Percentiles rank a stretch among this genome's conserved stretches.
These are phyloP conservation scores for Cadophora sp. DNA, from an alignment of 2,329 filamentous ascomycete genomes.

Conservation along the genomic window DNA sequence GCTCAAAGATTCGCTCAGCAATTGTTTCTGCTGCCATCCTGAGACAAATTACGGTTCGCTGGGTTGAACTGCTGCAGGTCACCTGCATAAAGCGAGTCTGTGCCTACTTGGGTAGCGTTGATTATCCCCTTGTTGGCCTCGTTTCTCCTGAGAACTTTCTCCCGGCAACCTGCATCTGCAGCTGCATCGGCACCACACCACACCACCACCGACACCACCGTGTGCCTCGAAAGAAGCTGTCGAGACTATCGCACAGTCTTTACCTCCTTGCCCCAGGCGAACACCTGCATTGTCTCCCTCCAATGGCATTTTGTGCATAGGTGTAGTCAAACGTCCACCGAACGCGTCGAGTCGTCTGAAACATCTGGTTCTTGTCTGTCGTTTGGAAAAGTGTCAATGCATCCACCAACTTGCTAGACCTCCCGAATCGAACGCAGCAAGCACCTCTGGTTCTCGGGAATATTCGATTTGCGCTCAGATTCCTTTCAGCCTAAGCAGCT, in stretches of 20 bases:
- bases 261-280: background rate
- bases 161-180: conserved; percentile 1
- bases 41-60: conserved; percentile 14
- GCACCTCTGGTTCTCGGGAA: conserved; percentile 21
- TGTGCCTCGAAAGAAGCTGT: background rate
- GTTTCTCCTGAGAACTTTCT: conserved; percentile 3
- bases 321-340: conserved; percentile 31
- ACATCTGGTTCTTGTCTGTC: conserved; percentile 28
- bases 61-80: conserved; percentile 15
- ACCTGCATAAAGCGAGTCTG: conserved; percentile 14
- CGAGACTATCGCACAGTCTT: conserved; percentile 9
- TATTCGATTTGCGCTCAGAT: conserved; percentile 24
- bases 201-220: background rate
- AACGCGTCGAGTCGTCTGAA: conserved; percentile 23
- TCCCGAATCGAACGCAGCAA: conserved; percentile 22
- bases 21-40: conserved; percentile 4
- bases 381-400: conserved; percentile 39
- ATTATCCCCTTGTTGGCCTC: conserved; percentile 4
- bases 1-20: background rate
- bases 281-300: conserved; percentile 28
- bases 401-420: conserved; percentile 32
- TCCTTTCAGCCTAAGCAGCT: conserved; percentile 29
- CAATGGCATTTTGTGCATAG: conserved; percentile 37
- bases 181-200: background rate
- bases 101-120: conserved; percentile 8